A percentile compares a stretch with the other conserved stretches of the same genome.
phyloP scores from a whole-genome alignment of 2,329 filamentous ascomycete genomes.

The Monosporascus sp. region DNA sequence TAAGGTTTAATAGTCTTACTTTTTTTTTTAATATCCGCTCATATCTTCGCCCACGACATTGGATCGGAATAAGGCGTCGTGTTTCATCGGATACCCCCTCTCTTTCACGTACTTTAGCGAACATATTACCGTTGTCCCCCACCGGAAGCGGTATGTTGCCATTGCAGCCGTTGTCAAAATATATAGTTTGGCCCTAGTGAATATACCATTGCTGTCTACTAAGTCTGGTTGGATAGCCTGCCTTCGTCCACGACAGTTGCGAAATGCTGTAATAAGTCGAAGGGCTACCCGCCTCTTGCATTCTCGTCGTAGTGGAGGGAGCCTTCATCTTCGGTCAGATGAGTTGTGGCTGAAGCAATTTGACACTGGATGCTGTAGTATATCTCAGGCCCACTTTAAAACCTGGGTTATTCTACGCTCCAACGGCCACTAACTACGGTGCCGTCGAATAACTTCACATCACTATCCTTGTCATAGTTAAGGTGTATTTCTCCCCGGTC shows the following conservation, averaged over 20 bases:
- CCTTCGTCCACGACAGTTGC: too few relatives aligned
- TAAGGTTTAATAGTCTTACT: slow-evolving; percentile 14
- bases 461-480: background rate
- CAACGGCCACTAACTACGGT: too few relatives aligned
- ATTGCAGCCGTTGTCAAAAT: background rate
- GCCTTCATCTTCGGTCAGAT: too few relatives aligned
- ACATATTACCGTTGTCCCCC: background rate
- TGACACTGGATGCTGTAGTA: too few relatives aligned
- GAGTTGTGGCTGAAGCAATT: too few relatives aligned
- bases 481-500: too few relatives aligned
- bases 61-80: background rate
- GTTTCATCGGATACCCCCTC: background rate
- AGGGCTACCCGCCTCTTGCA: too few relatives aligned
- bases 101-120: background rate
- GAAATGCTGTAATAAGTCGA: too few relatives aligned
- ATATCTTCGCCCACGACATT: background rate
- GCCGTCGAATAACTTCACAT: too few relatives aligned
- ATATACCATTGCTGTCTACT: background rate
- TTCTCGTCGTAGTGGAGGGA: too few relatives aligned
- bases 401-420: too few relatives aligned
- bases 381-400: background rate
- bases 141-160: too few relatives aligned
- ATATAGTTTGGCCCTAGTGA: background rate
- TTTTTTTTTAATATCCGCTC: background rate
- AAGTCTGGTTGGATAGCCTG: background rate